A percentile compares a stretch with the other conserved stretches of the same genome.
Conservation (phyloP, 768 basidiomycete species). For the Hygrophorus pudorinus region DNA sequence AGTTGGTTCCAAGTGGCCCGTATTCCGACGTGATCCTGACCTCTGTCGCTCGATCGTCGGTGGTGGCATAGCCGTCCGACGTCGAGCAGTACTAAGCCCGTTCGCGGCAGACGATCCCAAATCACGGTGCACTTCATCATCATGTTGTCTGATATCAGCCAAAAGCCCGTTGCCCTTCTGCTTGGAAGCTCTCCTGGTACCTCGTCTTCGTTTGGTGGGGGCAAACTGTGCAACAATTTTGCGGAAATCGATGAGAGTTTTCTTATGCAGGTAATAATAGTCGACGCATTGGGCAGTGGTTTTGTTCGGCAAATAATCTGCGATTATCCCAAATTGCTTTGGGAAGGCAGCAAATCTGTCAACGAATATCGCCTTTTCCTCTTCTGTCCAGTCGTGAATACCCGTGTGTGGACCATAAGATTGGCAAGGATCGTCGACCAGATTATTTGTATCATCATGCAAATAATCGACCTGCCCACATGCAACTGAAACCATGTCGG, state of each 20-base stretch:
- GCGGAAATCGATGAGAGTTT: conserved; percentile 76
- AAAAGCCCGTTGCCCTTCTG: conserved; percentile 77
- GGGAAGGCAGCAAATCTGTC: conserved; percentile 78
- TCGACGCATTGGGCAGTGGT: conserved; percentile 82
- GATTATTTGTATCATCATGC: conserved; percentile 81
- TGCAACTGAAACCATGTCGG: conserved; percentile 79
- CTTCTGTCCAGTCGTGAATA: conserved; percentile 81
- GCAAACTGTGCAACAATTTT: conserved; percentile 59
- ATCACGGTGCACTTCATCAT: conserved; percentile 41
- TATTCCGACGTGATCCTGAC: conserved; percentile 27
- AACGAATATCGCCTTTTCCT: conserved; percentile 70
- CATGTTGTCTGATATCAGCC: conserved; percentile 72
- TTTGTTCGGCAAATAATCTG: conserved; percentile 73
- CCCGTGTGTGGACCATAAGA: conserved; percentile 68
- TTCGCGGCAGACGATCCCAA: conserved; percentile 24
- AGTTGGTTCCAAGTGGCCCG: conserved; percentile 32
- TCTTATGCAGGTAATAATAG: conserved; percentile 94
- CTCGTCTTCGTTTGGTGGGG: conserved; percentile 55
- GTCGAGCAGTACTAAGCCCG: conserved; percentile 27
- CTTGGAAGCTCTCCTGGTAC: conserved; percentile 45
- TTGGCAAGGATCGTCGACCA: conserved; percentile 63
- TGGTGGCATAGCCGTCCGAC: conserved; percentile 23
- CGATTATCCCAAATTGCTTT: conserved; percentile 94
- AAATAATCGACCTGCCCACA: conserved; percentile 48
- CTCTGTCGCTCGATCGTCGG: conserved; percentile 20